Evolutionary conservation across 2,329 filamentous ascomycete genomes (phyloP).

Genomic region (Fusarium hostae): DNA sequence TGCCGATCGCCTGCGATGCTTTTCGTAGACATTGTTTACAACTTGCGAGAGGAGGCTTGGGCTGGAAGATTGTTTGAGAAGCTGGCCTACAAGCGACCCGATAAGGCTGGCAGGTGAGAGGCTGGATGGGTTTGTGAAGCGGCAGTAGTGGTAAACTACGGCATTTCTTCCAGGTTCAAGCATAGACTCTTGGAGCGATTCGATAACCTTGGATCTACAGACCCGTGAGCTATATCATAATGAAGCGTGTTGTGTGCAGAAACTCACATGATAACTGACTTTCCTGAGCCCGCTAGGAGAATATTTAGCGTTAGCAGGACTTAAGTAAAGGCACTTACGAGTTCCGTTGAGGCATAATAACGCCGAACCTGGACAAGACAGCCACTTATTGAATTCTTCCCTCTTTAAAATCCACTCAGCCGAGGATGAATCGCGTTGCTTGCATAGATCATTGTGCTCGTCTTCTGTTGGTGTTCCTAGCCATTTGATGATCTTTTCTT

Average conservation of each 20-base stretch:
- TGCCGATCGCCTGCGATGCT: background rate
- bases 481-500: background rate
- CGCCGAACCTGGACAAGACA: fast-evolving
- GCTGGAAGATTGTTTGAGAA: background rate
- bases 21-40: background rate
- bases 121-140: background rate
- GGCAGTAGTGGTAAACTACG: background rate
- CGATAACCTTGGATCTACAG: background rate
- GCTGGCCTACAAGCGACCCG: background rate
- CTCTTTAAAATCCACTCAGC: background rate
- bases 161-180: background rate
- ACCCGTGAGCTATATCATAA: fast-evolving
- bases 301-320: fast-evolving
- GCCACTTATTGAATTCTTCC: background rate
- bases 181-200: background rate
- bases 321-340: fast-evolving
- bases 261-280: background rate
- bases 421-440: background rate
- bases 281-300: background rate
- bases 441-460: background rate
- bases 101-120: background rate
- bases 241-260: fast-evolving
- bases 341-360: background rate
- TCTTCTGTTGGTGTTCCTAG: background rate
- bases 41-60: background rate